phyloP scores from a whole-genome alignment of 345 rosid genomes.

The Populus davidiana region DNA sequence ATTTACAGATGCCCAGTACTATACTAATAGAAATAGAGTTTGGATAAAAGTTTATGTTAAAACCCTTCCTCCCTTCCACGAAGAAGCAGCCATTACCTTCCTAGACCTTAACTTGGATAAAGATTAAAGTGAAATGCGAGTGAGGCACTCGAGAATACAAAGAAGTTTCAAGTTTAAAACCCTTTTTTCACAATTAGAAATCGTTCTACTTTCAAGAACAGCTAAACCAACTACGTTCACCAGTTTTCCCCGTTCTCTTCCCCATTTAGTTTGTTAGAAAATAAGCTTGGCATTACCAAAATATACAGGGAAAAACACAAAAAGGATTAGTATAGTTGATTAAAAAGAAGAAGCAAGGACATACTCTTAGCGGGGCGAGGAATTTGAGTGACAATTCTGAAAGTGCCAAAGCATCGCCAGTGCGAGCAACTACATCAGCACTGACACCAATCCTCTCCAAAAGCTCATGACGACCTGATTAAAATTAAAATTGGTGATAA shows the following conservation, averaged over 20 bases:
- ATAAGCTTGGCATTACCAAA: neutral
- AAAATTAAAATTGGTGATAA: constrained; percentile 4
- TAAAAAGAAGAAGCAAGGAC: constrained; percentile 10
- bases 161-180: neutral
- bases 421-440: constrained; percentile 71
- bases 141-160: neutral
- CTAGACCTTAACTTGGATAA: neutral
- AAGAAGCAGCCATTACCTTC: neutral
- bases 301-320: neutral
- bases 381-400: constrained; percentile 75
- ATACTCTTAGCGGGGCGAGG: constrained; percentile 71
- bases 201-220: neutral
- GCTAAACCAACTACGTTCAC: neutral
- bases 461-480: constrained; percentile 73
- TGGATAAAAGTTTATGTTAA: neutral
- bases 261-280: neutral
- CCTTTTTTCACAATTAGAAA: neutral
- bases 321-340: neutral
- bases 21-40: neutral
- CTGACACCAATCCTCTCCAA: constrained; percentile 62
- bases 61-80: neutral
- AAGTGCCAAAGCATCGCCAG: constrained; percentile 62
- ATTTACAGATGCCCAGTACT: neutral
- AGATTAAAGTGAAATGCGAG: neutral
- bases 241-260: neutral